A percentile compares a stretch with the other conserved stretches of the same genome.
Conservation (phyloP, 2,329 filamentous ascomycete genomes). For the Fusarium drepaniforme region DNA sequence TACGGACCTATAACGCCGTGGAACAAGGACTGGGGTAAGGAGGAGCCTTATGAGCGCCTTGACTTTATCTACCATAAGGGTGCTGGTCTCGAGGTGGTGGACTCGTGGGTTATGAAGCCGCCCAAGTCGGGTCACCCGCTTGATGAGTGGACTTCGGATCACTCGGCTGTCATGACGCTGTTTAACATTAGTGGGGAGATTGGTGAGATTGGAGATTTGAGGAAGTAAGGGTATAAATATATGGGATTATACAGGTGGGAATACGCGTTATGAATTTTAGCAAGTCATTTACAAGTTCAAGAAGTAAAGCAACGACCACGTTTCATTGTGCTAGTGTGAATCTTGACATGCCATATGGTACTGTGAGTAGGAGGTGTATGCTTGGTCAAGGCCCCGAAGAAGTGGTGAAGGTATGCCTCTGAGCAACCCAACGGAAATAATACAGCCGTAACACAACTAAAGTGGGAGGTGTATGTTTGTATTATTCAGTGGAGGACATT, state of each 20-base stretch:
- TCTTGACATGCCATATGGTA: no score
- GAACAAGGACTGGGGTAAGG: conserved; percentile 48
- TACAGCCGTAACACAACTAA: no score
- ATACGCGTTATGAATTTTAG: not conserved
- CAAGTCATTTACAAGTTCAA: not conserved
- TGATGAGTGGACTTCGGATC: conserved; percentile 55
- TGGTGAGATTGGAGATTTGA: not conserved
- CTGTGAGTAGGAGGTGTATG: not conserved
- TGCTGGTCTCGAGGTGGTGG: conserved; percentile 40
- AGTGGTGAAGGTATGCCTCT: no score
- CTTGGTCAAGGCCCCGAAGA: not conserved
- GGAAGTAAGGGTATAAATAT: not conserved
- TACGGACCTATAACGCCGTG: conserved; percentile 54
- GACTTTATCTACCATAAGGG: conserved; percentile 57
- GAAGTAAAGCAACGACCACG: not conserved
- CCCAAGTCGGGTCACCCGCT: conserved; percentile 48
- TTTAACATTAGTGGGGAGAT: conserved; percentile 23
- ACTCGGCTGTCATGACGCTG: conserved; percentile 46
- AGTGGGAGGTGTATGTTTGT: no score
- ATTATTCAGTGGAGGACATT: not conserved
- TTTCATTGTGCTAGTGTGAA: not conserved
- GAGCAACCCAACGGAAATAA: no score
- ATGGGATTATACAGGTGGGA: not conserved
- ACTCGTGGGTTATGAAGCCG: conserved; percentile 45
- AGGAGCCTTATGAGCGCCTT: conserved; percentile 55